Evolutionary conservation across 768 basidiomycete species (phyloP).

Genomic region (Suillus decipiens): DNA sequence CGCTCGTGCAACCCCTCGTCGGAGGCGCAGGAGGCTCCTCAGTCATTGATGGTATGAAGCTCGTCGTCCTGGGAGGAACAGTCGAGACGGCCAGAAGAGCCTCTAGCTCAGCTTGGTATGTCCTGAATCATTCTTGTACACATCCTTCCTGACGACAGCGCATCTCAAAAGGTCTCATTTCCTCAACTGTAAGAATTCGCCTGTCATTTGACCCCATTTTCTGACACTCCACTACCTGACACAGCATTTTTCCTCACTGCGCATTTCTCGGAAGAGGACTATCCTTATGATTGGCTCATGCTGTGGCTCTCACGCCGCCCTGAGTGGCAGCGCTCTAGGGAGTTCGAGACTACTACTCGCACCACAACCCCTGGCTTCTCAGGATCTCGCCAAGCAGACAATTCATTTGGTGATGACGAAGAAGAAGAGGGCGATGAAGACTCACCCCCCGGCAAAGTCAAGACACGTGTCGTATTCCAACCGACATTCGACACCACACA

Average conservation of each 20-base stretch:
- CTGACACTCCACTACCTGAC: constrained; percentile 14
- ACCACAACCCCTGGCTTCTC: constrained; percentile 62
- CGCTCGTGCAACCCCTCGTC: constrained; percentile 78
- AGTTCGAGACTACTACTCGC: constrained; percentile 87
- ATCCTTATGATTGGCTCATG: constrained; percentile 91
- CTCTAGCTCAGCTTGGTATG: constrained; percentile 80
- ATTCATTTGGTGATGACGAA: constrained; percentile 55
- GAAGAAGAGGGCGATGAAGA: constrained; percentile 50
- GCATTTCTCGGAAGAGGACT: constrained; percentile 88
- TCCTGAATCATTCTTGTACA: constrained; percentile 15
- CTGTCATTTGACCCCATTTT: constrained; percentile 7
- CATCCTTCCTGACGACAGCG: constrained; percentile 17
- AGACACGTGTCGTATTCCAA: constrained; percentile 85
- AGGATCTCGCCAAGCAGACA: constrained; percentile 46
- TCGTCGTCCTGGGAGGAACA: constrained; percentile 85
- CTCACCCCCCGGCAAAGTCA: constrained; percentile 56
- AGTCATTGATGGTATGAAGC: constrained; percentile 87
- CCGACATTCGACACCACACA: constrained; percentile 87
- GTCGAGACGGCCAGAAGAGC: constrained; percentile 84
- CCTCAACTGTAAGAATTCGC: constrained; percentile 70
- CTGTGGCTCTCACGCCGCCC: constrained; percentile 84
- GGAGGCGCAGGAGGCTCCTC: constrained; percentile 74
- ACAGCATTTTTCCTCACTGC: constrained; percentile 86
- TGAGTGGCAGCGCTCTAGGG: constrained; percentile 87
- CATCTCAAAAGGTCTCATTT: constrained; percentile 66